A percentile compares a stretch with the other conserved stretches of the same genome.
phyloP scores from a whole-genome alignment of 176 grass and related monocot species.

The Musa beccarii region DNA sequence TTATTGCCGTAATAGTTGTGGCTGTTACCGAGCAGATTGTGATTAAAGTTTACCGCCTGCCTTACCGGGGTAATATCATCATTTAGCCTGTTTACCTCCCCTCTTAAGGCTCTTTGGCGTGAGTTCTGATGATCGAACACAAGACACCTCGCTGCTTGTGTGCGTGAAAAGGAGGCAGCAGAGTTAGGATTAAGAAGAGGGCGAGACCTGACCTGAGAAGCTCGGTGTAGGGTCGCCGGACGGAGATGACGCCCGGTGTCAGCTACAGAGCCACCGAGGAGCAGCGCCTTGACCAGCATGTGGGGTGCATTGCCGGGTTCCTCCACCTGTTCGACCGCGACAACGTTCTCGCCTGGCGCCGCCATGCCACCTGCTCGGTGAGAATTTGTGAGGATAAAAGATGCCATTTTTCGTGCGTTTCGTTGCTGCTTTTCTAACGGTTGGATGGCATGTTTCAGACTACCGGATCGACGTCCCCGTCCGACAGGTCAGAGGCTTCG shows the following conservation, averaged over 20 bases:
- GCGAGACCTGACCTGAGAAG: background rate
- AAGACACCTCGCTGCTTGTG: background rate
- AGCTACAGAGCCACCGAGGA: conserved; percentile 25
- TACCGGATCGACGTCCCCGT: conserved; percentile 54
- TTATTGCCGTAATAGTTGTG: too few species aligned
- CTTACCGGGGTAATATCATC: background rate
- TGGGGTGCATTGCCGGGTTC: conserved; percentile 79
- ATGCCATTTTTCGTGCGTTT: background rate
- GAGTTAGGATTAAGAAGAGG: background rate
- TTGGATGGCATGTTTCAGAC: conserved; percentile 18
- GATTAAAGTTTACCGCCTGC: too few species aligned
- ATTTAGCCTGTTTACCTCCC: background rate
- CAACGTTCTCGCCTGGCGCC: conserved; percentile 13
- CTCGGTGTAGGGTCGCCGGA: background rate
- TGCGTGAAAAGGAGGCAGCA: background rate
- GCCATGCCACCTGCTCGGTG: conserved; percentile 4
- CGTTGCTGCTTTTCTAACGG: background rate
- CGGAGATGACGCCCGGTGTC: background rate
- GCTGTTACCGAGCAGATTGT: too few species aligned
- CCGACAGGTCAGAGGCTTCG: conserved; percentile 55
- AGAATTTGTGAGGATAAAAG: background rate
- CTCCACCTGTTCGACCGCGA: conserved; percentile 77
- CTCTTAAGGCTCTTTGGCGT: background rate
- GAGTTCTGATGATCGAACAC: background rate
- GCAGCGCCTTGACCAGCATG: conserved; percentile 37